Base-by-base conservation (phyloP, 2,329 filamentous ascomycete genomes). In the Colletotrichum nymphaeae region DNA sequence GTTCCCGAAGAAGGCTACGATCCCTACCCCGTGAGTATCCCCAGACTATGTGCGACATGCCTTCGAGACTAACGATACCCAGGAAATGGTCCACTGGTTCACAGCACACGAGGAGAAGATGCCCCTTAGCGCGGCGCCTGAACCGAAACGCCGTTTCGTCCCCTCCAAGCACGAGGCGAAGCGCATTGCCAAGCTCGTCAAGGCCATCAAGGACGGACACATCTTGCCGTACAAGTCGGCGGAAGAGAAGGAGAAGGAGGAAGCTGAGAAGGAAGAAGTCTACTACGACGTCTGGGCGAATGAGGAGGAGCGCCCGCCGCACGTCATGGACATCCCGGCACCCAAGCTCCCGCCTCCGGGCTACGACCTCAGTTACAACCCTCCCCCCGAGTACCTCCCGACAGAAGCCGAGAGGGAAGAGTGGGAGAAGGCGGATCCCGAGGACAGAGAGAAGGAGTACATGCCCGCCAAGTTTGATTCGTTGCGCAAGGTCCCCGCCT, bases 91-190 rank as follows among this genome's bases (percentile, higher is more conserved):
- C 7, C 95, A 98, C 78, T 99, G 95, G 86, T 99, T 98, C 82
- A 97, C 95, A 12, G 93, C 94, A 76, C 93, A 95, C 78, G 89
- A 93, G 80, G 97, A 99, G 84, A 92, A 93, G 75, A 98, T 99
- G 95, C 97, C 97, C 16, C 83, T 99, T 70, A 98, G 95, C 80
- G 93, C 95, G 58, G 97, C 97, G 0, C 97, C 97, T 7, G 97
- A 99, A 81, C 97, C 97, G 1, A 99, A 99, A 86, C 90, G 97
- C 76, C 92, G 97, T 78, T 99, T 98, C 82, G 86, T 99, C 11
- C 97, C 97, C 7, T 98, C 96, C 59, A 98, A 98, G 84, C 95
- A 99, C 82, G 97, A 99, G 84, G 93, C 94, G 37, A 98, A 98
- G 87, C 91, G 95, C 70, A 91, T 99, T 64, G 98, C 98, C 91